Conservation (phyloP, 331 rosid species). For the Malus hybrid region DNA sequence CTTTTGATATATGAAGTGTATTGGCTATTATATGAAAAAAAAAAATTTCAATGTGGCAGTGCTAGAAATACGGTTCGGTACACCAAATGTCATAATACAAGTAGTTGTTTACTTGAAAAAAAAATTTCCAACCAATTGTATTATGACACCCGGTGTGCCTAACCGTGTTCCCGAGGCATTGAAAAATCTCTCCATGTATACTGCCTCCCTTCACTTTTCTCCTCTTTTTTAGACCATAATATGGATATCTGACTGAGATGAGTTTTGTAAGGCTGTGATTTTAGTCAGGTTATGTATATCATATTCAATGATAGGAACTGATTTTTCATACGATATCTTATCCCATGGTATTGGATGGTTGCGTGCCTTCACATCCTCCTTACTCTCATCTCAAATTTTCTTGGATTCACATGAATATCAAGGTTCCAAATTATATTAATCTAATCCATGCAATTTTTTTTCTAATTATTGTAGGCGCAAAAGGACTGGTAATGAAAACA, state of each 20-base stretch:
- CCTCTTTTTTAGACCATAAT: conserved; percentile 10
- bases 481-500: background rate
- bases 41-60: no score
- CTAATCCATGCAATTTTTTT: background rate
- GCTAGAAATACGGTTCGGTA: no score
- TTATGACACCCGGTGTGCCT: no score
- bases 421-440: background rate
- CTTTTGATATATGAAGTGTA: no score
- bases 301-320: background rate
- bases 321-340: background rate
- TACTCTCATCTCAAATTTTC: background rate
- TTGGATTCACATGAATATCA: background rate
- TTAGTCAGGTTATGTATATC: background rate
- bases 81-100: no score
- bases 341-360: background rate
- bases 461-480: background rate
- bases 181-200: no score
- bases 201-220: background rate
- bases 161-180: no score
- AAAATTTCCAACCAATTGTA: no score
- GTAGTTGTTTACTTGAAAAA: no score
- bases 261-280: conserved; percentile 33
- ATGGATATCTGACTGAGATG: conserved; percentile 6
- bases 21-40: no score
- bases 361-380: background rate